phyloP scores from a whole-genome alignment of 2,329 filamentous ascomycete genomes.

The Penicillium digitatum region DNA sequence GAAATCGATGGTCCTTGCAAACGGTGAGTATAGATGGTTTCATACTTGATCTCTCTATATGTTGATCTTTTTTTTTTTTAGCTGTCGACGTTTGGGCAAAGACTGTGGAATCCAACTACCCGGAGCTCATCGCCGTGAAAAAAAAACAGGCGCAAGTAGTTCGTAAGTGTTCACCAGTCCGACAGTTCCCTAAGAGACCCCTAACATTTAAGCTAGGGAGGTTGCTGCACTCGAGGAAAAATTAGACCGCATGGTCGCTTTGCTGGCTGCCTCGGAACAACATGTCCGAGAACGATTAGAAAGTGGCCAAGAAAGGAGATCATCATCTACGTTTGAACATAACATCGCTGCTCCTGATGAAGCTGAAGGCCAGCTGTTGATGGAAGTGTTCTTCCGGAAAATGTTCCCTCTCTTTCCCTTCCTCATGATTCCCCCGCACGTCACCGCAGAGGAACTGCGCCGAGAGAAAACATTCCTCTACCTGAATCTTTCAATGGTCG shows the following conservation, averaged over 20 bases:
- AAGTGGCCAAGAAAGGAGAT: constrained; percentile 1
- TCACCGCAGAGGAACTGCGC: constrained; percentile 18
- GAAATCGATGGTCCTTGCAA: constrained; percentile 15
- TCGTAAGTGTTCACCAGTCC: constrained; percentile 7
- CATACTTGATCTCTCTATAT: background rate
- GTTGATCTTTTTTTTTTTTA: constrained; percentile 1
- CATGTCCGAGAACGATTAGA: constrained; percentile 1
- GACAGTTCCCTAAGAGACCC: background rate
- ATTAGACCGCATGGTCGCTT: constrained; percentile 26
- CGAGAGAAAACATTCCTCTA: constrained; percentile 24
- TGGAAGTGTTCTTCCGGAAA: constrained; percentile 14
- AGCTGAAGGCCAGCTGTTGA: constrained; percentile 7
- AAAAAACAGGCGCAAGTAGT: background rate
- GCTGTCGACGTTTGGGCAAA: constrained; percentile 28
- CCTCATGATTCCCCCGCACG: constrained; percentile 15
- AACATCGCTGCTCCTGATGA: constrained; percentile 2
- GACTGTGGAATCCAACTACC: constrained; percentile 25
- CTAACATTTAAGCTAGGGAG: constrained; percentile 15
- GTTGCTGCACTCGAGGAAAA: constrained; percentile 26
- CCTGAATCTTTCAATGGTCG: constrained; percentile 20
- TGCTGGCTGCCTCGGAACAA: constrained; percentile 20
- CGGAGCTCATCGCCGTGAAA: constrained; percentile 22
- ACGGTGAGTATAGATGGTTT: constrained; percentile 7
- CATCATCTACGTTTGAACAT: constrained; percentile 1
- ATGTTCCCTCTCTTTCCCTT: constrained; percentile 29